Base-by-base conservation (phyloP, 305 asterid genomes). In the Ilex paraguariensis region DNA sequence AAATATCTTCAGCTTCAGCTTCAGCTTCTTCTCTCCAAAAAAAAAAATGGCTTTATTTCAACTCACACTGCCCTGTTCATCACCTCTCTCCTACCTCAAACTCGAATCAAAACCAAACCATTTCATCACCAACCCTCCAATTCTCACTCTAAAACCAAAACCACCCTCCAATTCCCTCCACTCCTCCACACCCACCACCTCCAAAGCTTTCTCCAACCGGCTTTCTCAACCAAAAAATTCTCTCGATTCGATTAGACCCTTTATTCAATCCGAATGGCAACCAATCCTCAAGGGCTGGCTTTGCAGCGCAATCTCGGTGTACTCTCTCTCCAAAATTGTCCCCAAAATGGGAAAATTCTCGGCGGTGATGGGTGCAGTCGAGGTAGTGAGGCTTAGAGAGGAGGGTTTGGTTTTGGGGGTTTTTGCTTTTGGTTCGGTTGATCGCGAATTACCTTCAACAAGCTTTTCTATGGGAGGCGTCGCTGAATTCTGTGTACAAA, bases 381-480 rank as follows among this genome's bases (percentile, higher is more conserved):
- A 82, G 64, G 51, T 70, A 45, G 2, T 30, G 65, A 66, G 65
- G 62, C 54, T 87, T 9, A 82, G 68, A 59, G 71, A 61, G 46
- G 90, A 86, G 63, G 76, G 70, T 42, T 63, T 81, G 73, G 60
- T 71, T 3, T 66, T 91, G 66, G 90, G 87, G 59, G 58, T 60
- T 53, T n/a, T 73, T 84, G 16, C 68, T 81, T 65, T 61, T 81
- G 68, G 74, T 78, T 36, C 82, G 97, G 51, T 75, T 75, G 7
- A 54, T 79, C 21, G 82, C 86, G 28, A 83, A 59, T 68, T 89
- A 87, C 73, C 51, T 83, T 77, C 97, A 89, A 74, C 95, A 91
- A 79, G 85, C 72, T 21, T 81, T 79, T 64, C 62, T 89, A 49
- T 88, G 96, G 97, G 96, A 83, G 32, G 97, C 97, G 0, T 85